These are phyloP conservation scores for Leccinum variicolor DNA, from an alignment of 768 basidiomycete genomes.

Conservation along the genomic window DNA sequence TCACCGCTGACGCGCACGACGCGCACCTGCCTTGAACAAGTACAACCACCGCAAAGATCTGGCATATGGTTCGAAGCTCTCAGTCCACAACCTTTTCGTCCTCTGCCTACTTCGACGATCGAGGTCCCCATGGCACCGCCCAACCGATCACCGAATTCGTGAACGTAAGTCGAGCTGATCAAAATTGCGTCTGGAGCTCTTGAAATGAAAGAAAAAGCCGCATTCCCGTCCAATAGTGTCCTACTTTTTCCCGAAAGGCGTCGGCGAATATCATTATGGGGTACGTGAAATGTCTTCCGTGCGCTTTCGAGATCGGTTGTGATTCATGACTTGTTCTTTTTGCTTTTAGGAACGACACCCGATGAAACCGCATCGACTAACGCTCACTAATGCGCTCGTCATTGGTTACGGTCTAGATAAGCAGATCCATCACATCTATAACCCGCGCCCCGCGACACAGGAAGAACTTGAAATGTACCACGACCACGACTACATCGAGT, in stretches of 20 bases:
- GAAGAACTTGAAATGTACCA: conserved; percentile 90
- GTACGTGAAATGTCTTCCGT: conserved; percentile 44
- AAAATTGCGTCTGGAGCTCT: neutral
- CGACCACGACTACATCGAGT: conserved; percentile 93
- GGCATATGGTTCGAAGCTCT: conserved; percentile 34
- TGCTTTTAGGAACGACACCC: conserved; percentile 84
- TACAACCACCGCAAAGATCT: neutral
- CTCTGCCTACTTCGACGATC: conserved; percentile 71
- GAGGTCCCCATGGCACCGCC: conserved; percentile 65
- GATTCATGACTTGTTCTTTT: neutral
- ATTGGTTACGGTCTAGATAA: conserved; percentile 96
- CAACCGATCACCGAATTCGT: conserved; percentile 79
- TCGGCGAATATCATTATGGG: conserved; percentile 96
- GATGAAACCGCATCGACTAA: conserved; percentile 97
- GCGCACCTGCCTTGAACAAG: neutral
- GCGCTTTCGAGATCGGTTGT: conserved; percentile 1
- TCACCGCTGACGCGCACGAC: neutral
- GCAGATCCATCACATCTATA: conserved; percentile 88
- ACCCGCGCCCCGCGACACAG: conserved; percentile 84
- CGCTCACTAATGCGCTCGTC: conserved; percentile 92
- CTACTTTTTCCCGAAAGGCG: conserved; percentile 92
- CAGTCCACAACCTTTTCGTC: conserved; percentile 64
- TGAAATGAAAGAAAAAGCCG: conserved; percentile 25
- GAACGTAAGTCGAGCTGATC: conserved; percentile 49
- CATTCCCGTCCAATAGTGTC: conserved; percentile 76